Conservation (phyloP, 495 filamentous ascomycete genomes). For the Clohesyomyces aquaticus region DNA sequence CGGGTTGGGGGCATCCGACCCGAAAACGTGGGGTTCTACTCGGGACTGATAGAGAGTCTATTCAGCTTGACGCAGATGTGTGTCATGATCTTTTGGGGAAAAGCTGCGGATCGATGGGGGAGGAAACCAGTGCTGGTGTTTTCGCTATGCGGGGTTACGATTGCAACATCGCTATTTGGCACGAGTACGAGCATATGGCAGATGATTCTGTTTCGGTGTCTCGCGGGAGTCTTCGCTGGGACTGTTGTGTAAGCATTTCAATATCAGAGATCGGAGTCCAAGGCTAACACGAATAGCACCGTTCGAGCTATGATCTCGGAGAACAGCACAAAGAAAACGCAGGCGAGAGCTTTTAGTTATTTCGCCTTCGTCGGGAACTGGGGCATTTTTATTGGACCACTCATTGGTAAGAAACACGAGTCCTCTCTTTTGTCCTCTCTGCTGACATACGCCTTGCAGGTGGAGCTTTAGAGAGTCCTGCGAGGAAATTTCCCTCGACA, state of each 20-base stretch:
- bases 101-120: conserved; percentile 65
- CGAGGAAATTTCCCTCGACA: conserved; percentile 56
- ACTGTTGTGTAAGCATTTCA: conserved; percentile 55
- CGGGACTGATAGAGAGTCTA: conserved; percentile 69
- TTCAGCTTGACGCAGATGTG: conserved; percentile 70
- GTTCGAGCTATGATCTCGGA: conserved; percentile 73
- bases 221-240: conserved; percentile 70
- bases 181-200: conserved; percentile 62
- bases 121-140: conserved; percentile 68
- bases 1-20: conserved; percentile 59
- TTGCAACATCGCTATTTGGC: conserved; percentile 64
- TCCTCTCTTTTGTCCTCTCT: background rate
- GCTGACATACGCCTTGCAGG: conserved; percentile 40
- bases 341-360: conserved; percentile 71
- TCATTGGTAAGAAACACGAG: conserved; percentile 55
- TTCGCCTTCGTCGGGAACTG: conserved; percentile 71
- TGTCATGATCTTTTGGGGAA: conserved; percentile 66
- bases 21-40: conserved; percentile 71
- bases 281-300: conserved; percentile 47
- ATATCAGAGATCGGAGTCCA: background rate
- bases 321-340: conserved; percentile 65
- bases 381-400: conserved; percentile 69
- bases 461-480: conserved; percentile 65
- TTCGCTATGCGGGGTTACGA: conserved; percentile 62
- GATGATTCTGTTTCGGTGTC: conserved; percentile 68